Evolutionary conservation across 768 basidiomycete genomes (phyloP), one percentile per base, ranked within the genome.

Genomic region (Podaxis sp.): DNA sequence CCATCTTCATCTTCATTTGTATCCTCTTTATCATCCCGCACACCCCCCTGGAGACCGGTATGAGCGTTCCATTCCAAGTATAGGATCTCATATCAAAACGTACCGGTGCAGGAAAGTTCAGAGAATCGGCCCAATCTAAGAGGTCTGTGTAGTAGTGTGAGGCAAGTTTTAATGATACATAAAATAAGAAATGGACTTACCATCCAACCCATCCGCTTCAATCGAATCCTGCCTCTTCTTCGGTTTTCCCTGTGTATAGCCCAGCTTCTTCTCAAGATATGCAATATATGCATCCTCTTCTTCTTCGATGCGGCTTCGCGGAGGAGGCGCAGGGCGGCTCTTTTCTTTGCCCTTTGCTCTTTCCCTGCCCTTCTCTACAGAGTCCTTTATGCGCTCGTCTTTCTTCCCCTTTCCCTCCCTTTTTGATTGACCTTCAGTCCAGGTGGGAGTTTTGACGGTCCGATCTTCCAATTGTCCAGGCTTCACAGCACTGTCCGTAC

Each of bases 261-360:
- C 87, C 17, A 97, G 82, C 72, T 88, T 89, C 0, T 82, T 78
- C 73, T 98, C 96, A 11, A 97, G 76, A 75, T 90, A 88, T 0
- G 87, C 82, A 49, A 98, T 97, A 70, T 96, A 93, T 0, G 83
- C 82, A 69, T 96, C 95, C 68, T 99, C 96, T 38, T 89, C 82
- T 33, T 79, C 74, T 64, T 92, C 76, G 2, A 63, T 53, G 28
- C 48, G 68, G 19, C 61, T 64, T 39, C 58, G 64, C 4, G 59
- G 59, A 4, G 57, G 56, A n/a, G 52, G 36, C 9, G 22, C 24
- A 6, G 24, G 13, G 51, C 24, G 24, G 7, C 24, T 17, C n/a
- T 52, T 59, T 28, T 54, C 52, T 17, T 60, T 61, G 52, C 48
- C 61, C 60, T 52, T 64, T 28, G 42, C 8, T 62, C 52, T 53